phyloP scores from a whole-genome alignment of 2,329 filamentous ascomycete species.

The Fusarium napiforme region DNA sequence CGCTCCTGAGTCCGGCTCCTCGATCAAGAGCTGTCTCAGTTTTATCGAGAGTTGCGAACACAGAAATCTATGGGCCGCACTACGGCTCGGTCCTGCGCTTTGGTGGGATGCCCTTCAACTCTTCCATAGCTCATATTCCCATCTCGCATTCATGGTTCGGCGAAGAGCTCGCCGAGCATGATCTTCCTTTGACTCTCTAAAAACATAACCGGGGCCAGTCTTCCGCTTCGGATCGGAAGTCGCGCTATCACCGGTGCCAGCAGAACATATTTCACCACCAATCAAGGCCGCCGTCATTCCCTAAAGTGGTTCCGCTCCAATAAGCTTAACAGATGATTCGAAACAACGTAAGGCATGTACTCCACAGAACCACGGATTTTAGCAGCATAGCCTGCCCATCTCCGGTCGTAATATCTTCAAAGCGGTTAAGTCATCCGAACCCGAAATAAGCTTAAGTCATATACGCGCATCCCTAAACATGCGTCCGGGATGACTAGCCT shows the following conservation, averaged over 20 bases:
- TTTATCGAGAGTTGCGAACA: rapidly evolving
- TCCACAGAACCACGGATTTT: background rate
- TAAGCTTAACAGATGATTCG: background rate
- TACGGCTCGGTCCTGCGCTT: background rate
- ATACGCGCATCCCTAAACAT: background rate
- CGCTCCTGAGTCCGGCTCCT: background rate
- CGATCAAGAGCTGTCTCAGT: too few relatives aligned
- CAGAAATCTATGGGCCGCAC: background rate
- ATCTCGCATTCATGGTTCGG: too few relatives aligned
- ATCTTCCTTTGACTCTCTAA: background rate
- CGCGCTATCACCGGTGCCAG: too few relatives aligned
- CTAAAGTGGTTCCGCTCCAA: background rate
- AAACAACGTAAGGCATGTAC: background rate
- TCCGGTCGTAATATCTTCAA: background rate
- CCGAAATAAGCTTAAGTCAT: background rate
- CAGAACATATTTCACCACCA: background rate
- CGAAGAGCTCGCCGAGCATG: rapidly evolving
- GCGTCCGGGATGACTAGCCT: background rate
- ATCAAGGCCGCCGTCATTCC: rapidly evolving
- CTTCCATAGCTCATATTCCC: too few relatives aligned
- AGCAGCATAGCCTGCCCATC: background rate
- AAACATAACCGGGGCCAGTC: too few relatives aligned
- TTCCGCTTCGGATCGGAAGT: background rate
- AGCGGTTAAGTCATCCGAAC: background rate
- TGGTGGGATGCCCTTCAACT: background rate